Conservation (phyloP, 164 flowering plant species). For the Annona cherimola region DNA sequence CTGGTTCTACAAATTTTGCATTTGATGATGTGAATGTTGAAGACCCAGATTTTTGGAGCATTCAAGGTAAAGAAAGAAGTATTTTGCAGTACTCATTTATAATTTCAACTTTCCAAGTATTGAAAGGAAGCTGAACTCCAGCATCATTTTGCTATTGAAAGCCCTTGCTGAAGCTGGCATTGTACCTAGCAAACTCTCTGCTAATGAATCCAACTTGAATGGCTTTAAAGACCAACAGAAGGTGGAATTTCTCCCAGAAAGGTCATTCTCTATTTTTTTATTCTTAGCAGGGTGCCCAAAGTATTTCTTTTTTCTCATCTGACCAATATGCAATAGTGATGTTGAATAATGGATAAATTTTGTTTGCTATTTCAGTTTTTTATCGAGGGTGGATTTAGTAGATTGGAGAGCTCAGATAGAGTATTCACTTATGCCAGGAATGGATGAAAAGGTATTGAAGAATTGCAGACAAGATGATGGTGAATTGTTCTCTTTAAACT, state of each 20-base stretch:
- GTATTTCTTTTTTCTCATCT: not conserved
- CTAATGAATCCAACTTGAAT: conserved; percentile 18
- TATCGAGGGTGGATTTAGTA: conserved; percentile 70
- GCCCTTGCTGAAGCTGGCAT: conserved; percentile 93
- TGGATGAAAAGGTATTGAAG: conserved; percentile 47
- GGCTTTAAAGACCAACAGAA: conserved; percentile 19
- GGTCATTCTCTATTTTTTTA: conserved; percentile 31
- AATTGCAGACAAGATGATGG: not conserved
- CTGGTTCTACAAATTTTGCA: conserved; percentile 47
- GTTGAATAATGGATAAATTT: not conserved
- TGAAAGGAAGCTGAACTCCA: not conserved
- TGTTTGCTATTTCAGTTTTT: conserved; percentile 34
- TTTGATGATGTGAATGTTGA: conserved; percentile 60
- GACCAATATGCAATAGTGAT: not conserved
- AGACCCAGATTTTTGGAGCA: conserved; percentile 68
- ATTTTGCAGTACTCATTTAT: no score
- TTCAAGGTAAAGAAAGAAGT: conserved; percentile 49
- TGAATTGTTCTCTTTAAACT: not conserved
- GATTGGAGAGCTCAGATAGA: conserved; percentile 82
- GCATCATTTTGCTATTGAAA: conserved; percentile 17
- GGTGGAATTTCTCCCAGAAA: conserved; percentile 58
- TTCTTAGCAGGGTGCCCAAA: not conserved
- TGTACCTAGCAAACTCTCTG: conserved; percentile 60
- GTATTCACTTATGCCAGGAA: conserved; percentile 39
- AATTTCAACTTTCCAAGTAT: no score